These are phyloP conservation scores for Penicillium sp. DNA, from an alignment of 2,329 filamentous ascomycete species.

Conservation along the genomic window DNA sequence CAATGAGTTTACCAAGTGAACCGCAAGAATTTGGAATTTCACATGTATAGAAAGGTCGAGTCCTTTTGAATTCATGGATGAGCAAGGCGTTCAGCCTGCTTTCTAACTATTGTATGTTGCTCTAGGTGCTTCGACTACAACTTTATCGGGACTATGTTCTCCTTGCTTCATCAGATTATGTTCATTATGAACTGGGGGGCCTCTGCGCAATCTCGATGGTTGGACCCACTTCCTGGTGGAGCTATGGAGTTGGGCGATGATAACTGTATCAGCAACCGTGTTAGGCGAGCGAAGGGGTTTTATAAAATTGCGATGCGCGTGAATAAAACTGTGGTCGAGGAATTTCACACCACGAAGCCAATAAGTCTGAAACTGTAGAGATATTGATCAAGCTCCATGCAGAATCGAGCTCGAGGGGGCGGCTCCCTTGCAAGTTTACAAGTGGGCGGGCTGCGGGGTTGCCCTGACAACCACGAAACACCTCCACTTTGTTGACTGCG, in stretches of 20 bases:
- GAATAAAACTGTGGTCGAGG: neutral
- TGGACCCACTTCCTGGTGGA: neutral
- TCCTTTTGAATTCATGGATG: too few species aligned
- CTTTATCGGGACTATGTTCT: too few species aligned
- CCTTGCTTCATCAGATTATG: neutral
- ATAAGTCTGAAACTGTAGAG: neutral
- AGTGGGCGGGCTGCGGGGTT: slow-evolving; percentile 9
- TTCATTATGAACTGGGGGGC: neutral
- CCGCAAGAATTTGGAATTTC: too few species aligned
- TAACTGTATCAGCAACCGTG: neutral
- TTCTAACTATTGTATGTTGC: too few species aligned
- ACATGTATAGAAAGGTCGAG: too few species aligned
- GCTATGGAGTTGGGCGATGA: neutral
- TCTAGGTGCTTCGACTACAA: too few species aligned
- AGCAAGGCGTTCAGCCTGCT: too few species aligned
- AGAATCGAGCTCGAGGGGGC: neutral
- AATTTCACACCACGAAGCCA: neutral
- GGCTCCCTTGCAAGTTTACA: slow-evolving; percentile 6
- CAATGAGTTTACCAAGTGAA: too few species aligned
- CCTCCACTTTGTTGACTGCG: slow-evolving; percentile 27
- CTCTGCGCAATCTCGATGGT: neutral
- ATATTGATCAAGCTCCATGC: slow-evolving; percentile 7
- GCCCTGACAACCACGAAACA: slow-evolving; percentile 19
- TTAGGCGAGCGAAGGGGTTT: neutral
- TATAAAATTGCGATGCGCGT: neutral